These are phyloP conservation scores for Colletotrichum simmondsii DNA, from an alignment of 2,329 filamentous ascomycete genomes.

Conservation along the genomic window DNA sequence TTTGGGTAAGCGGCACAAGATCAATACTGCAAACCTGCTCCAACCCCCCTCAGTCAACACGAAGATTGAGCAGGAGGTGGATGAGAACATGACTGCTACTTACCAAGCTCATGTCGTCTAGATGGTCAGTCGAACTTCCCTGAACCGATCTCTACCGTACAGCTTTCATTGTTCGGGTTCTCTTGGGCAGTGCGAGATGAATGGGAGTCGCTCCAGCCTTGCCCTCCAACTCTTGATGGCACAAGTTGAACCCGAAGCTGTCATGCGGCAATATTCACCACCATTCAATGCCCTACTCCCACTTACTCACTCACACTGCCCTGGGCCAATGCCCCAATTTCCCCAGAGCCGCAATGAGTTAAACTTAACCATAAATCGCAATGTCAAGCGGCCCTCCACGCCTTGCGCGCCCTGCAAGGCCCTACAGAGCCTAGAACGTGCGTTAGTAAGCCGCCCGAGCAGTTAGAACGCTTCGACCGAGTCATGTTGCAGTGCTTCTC, in stretches of 20 bases:
- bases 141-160: neutral
- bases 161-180: neutral
- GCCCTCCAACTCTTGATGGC: neutral
- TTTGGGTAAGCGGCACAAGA: too few relatives aligned
- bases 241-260: neutral
- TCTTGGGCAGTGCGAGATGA: neutral
- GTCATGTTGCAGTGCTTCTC: neutral
- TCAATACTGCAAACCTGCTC: neutral
- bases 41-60: neutral
- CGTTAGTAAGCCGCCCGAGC: neutral
- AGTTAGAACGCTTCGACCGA: neutral
- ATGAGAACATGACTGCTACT: neutral
- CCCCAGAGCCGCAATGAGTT: neutral
- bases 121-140: neutral
- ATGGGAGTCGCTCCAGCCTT: too few relatives aligned
- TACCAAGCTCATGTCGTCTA: neutral
- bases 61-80: neutral
- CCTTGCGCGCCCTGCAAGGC: neutral
- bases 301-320: neutral
- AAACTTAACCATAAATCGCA: conserved; percentile 6
- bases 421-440: neutral
- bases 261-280: neutral
- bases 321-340: neutral
- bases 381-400: too few relatives aligned
- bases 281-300: too few relatives aligned